Evolutionary conservation across 129 eudicot species (phyloP).

Genomic region (Ambrosia trifida): DNA sequence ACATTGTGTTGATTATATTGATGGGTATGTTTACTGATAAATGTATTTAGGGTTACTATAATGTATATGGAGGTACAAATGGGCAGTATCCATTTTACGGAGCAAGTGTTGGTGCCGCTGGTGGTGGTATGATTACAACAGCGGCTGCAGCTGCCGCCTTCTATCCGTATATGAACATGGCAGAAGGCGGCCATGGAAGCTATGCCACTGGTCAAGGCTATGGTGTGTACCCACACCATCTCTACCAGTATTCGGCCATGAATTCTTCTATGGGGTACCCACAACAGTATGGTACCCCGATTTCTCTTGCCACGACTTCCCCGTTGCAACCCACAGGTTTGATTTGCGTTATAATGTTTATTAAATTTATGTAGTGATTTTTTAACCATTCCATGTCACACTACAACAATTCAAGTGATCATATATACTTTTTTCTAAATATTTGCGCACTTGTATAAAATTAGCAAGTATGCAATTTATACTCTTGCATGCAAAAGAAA

Average conservation of each 20-base stretch:
- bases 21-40: not conserved
- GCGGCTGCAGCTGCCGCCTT: constrained; percentile 64
- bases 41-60: constrained; percentile 65
- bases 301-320: constrained; percentile 68
- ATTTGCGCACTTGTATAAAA: too few species aligned
- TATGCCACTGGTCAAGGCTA: constrained; percentile 61
- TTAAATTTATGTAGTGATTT: not conserved
- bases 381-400: not conserved
- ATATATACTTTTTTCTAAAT: not conserved
- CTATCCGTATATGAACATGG: constrained; percentile 71
- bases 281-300: constrained; percentile 70
- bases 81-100: constrained; percentile 74
- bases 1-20: not conserved
- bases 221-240: constrained; percentile 73
- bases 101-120: constrained; percentile 45
- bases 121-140: constrained; percentile 55
- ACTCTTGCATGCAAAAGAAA: too few species aligned
- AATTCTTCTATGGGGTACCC: constrained; percentile 60
- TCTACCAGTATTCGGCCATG: constrained; percentile 52
- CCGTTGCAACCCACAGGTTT: constrained; percentile 88
- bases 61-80: constrained; percentile 75
- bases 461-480: too few species aligned
- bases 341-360: constrained; percentile 9
- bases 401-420: not conserved
- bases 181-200: constrained; percentile 52